Evolutionary conservation across 2,329 filamentous ascomycete species (phyloP).

Genomic region (Trichoderma sp.): DNA sequence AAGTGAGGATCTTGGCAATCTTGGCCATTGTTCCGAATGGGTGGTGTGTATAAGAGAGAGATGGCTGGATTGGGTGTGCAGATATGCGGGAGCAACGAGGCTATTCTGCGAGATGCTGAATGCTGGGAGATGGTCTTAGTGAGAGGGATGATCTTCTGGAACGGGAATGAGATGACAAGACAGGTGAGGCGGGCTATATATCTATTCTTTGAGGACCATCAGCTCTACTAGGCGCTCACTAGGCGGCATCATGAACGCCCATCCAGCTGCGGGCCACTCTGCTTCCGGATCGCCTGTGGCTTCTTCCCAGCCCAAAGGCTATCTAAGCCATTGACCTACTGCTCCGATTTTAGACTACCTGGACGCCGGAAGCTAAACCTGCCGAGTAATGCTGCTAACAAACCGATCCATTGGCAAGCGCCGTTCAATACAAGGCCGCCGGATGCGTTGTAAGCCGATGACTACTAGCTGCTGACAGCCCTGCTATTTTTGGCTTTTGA

Average conservation of each 20-base stretch:
- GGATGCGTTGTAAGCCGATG: conserved; percentile 24
- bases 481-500: conserved; percentile 23
- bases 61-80: neutral
- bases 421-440: conserved; percentile 6
- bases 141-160: neutral
- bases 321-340: conserved; percentile 17
- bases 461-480: conserved; percentile 21
- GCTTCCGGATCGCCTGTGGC: conserved; percentile 21
- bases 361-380: conserved; percentile 15
- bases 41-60: neutral
- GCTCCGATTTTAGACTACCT: conserved; percentile 25
- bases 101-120: neutral
- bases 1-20: conserved; percentile 17
- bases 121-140: neutral
- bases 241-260: conserved; percentile 4
- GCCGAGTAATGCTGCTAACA: conserved; percentile 6
- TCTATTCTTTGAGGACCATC: neutral
- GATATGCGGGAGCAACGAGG: neutral
- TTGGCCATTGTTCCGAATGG: conserved; percentile 13
- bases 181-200: conserved; percentile 16
- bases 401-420: neutral
- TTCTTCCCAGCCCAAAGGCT: conserved; percentile 5
- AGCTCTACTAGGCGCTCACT: neutral
- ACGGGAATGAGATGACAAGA: neutral
- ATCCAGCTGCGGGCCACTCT: conserved; percentile 3